These are phyloP conservation scores for Boletellus ananas DNA, from an alignment of 768 basidiomycete species.

Conservation along the genomic window DNA sequence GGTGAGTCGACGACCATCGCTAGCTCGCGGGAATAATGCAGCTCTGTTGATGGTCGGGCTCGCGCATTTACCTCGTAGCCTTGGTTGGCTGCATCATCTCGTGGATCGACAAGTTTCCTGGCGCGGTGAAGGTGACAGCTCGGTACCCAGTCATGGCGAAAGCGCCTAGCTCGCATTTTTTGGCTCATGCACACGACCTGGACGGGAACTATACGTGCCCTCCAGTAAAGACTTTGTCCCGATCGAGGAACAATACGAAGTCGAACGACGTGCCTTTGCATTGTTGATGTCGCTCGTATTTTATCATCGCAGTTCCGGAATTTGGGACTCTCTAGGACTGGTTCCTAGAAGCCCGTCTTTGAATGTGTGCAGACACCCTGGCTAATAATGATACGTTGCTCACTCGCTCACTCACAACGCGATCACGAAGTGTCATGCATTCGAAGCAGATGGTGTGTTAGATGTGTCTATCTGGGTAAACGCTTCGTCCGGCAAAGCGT, in stretches of 20 bases:
- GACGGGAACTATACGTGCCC: conserved; percentile 17
- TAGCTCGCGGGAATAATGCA: background rate
- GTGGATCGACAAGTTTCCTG: conserved; percentile 29
- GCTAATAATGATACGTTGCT: conserved; percentile 4
- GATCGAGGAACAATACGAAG: conserved; percentile 9
- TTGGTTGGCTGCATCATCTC: conserved; percentile 20
- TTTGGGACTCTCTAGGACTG: conserved; percentile 6
- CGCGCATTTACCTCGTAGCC: conserved; percentile 17
- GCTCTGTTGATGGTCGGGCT: background rate
- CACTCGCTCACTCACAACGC: conserved; percentile 3
- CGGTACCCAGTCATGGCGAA: conserved; percentile 27
- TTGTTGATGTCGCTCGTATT: conserved; percentile 1
- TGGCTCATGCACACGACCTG: conserved; percentile 20
- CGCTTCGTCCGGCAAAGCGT: conserved; percentile 39
- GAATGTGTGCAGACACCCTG: background rate
- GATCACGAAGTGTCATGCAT: conserved; percentile 12
- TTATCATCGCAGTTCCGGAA: background rate
- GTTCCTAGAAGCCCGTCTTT: conserved; percentile 7
- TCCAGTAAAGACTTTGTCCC: conserved; percentile 6
- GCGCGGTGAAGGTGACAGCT: conserved; percentile 20
- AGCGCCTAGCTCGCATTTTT: conserved; percentile 28
- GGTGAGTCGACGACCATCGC: conserved; percentile 19
- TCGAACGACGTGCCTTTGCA: conserved; percentile 25
- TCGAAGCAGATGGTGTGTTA: conserved; percentile 2
- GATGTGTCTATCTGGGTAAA: conserved; percentile 21